Evolutionary conservation across 345 rosid species (phyloP).

Genomic region (Euclidium syriacum): DNA sequence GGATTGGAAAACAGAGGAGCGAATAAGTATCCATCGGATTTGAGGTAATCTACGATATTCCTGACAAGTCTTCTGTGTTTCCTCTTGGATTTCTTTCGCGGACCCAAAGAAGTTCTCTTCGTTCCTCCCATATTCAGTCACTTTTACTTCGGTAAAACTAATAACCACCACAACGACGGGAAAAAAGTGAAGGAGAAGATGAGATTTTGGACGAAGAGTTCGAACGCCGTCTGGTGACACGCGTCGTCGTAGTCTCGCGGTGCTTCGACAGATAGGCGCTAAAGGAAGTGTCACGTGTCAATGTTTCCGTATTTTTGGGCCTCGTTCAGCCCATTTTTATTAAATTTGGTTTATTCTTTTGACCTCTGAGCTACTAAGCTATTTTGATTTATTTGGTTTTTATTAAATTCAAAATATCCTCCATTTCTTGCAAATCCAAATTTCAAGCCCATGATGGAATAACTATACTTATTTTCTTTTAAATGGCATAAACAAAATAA

Average conservation of each 20-base stretch:
- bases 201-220: not conserved
- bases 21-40: slow-evolving; percentile 43
- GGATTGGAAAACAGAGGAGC: slow-evolving; percentile 35
- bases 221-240: slow-evolving; percentile 18
- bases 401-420: not conserved
- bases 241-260: slow-evolving; percentile 13
- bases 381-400: not conserved
- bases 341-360: not conserved
- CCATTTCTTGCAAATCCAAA: not conserved
- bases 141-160: not conserved
- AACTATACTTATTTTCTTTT: too few relatives aligned
- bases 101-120: not conserved
- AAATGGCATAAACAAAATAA: too few relatives aligned
- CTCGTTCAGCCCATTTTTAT: not conserved
- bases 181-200: not conserved
- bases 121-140: not conserved
- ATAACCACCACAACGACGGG: not conserved
- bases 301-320: not conserved
- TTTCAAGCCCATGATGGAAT: too few relatives aligned
- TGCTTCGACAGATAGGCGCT: slow-evolving; percentile 17
- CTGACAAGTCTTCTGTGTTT: slow-evolving; percentile 24
- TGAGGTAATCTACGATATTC: slow-evolving; percentile 34
- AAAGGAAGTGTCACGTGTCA: slow-evolving; percentile 9
- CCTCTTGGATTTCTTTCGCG: slow-evolving; percentile 25
- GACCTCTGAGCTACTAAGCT: not conserved